Evolutionary conservation across 2,329 filamentous ascomycete species (phyloP).

Genomic region (Aspergillus fumigatus): DNA sequence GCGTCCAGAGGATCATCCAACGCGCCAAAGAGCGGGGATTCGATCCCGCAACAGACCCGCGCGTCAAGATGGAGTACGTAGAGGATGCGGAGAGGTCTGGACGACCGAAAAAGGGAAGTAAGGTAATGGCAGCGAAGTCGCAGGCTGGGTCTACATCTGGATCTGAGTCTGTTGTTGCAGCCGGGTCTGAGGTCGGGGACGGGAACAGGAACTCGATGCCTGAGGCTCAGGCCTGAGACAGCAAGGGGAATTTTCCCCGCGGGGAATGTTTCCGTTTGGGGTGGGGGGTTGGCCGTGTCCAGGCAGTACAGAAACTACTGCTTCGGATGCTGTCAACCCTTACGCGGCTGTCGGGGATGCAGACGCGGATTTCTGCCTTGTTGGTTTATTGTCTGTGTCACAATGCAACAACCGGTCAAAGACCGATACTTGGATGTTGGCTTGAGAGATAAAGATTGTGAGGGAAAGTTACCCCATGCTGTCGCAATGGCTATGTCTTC

Average conservation of each 20-base stretch:
- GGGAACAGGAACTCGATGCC: background rate
- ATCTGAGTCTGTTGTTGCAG: background rate
- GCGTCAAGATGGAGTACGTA: background rate
- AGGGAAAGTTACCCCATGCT: background rate
- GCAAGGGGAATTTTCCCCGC: background rate
- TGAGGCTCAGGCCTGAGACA: background rate
- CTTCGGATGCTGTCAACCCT: background rate
- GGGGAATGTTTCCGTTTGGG: background rate
- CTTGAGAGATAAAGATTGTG: background rate
- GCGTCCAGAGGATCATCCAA: background rate
- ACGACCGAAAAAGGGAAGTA: background rate
- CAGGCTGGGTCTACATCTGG: background rate
- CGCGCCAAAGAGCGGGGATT: background rate
- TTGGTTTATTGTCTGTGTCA: background rate
- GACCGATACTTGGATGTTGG: background rate
- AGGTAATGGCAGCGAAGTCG: background rate
- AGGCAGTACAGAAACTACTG: background rate
- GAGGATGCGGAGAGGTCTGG: background rate
- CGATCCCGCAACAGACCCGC: background rate
- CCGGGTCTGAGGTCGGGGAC: background rate
- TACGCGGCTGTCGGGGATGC: too few species aligned
- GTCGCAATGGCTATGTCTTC: too few species aligned
- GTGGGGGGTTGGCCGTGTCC: too few species aligned
- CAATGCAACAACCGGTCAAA: background rate
- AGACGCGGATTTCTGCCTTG: background rate